Evolutionary conservation across 306 rosid species (phyloP).

Genomic region (Quercus rubra): DNA sequence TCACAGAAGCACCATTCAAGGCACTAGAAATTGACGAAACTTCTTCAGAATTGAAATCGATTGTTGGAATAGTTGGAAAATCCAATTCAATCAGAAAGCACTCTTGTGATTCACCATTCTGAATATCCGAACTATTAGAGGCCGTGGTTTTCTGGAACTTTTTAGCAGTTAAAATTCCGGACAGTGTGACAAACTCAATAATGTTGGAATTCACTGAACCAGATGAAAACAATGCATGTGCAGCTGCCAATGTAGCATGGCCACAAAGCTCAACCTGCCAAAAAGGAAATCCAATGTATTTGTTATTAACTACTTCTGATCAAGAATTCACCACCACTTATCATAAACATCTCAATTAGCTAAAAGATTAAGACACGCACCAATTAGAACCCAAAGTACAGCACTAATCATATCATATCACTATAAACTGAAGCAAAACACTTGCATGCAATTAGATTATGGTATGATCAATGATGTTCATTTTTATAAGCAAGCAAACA

Average conservation of each 20-base stretch:
- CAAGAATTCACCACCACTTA: neutral
- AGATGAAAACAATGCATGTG: constrained; percentile 49
- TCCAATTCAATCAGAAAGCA: constrained; percentile 44
- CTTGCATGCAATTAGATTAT: neutral
- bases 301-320: neutral
- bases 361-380: neutral
- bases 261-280: constrained; percentile 79
- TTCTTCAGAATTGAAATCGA: constrained; percentile 34
- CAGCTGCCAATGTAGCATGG: constrained; percentile 81
- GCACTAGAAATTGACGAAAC: constrained; percentile 37
- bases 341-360: neutral
- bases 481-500: neutral
- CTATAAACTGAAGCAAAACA: neutral
- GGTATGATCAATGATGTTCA: neutral
- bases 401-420: neutral
- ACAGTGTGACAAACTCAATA: constrained; percentile 59
- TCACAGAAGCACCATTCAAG: constrained; percentile 42
- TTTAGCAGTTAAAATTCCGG: constrained; percentile 57
- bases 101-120: constrained; percentile 19
- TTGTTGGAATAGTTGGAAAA: constrained; percentile 37
- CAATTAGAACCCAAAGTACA: neutral
- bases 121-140: constrained; percentile 11
- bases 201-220: constrained; percentile 36
- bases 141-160: constrained; percentile 18
- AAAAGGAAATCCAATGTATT: neutral